Evolutionary conservation across 345 rosid genomes (phyloP).

Genomic region (Pistacia vera): DNA sequence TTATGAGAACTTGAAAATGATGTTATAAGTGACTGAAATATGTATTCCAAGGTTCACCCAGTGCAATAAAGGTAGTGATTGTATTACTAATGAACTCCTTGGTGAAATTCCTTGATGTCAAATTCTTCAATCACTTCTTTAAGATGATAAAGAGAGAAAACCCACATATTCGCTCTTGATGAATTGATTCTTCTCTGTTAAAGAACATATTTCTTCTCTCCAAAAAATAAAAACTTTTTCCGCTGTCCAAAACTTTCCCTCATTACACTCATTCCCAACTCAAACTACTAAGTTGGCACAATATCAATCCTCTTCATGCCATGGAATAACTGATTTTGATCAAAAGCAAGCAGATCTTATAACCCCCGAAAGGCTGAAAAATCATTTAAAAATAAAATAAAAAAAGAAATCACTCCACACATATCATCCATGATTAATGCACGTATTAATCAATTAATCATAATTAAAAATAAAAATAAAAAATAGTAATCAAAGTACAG

Average conservation of each 20-base stretch:
- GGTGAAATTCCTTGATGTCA: too few relatives aligned
- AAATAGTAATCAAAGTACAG: not conserved
- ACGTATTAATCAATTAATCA: too few relatives aligned
- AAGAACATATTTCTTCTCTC: not conserved
- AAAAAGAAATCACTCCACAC: not conserved
- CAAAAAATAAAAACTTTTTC: not conserved
- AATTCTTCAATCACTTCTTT: not conserved
- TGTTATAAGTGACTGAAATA: not conserved
- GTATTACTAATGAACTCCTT: not conserved
- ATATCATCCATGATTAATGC: too few relatives aligned
- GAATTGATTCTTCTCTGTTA: not conserved
- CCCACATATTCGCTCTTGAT: not conserved
- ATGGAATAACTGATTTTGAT: not conserved
- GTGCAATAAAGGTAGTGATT: not conserved
- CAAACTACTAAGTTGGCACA: not conserved
- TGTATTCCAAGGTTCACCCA: not conserved
- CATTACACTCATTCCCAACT: not conserved
- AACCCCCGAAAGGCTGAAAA: not conserved
- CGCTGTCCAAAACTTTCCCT: not conserved
- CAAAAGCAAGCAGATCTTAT: slow-evolving; percentile 1
- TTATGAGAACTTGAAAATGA: not conserved
- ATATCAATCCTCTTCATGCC: not conserved
- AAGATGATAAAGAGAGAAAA: not conserved
- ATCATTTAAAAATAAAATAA: not conserved
- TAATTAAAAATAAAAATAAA: not conserved